A percentile compares a stretch with the other conserved stretches of the same genome.
Conservation (phyloP, 2,329 filamentous ascomycete species). For the Exophiala sideris region DNA sequence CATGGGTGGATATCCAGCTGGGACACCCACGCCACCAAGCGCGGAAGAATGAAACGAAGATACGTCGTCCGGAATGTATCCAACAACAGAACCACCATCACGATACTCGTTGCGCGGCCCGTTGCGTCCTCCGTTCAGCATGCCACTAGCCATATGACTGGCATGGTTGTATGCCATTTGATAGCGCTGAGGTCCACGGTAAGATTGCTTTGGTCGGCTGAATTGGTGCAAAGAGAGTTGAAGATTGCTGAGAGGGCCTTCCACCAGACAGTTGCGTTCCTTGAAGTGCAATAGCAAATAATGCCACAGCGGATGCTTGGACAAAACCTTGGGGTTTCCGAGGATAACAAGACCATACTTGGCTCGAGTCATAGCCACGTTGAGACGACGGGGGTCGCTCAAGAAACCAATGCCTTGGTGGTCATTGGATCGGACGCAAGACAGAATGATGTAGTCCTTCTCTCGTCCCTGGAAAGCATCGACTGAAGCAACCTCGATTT, state of each 20-base stretch:
- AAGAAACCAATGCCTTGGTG: conserved; percentile 99
- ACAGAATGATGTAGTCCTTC: conserved; percentile 98
- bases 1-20: conserved; percentile 85
- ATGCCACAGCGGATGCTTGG: conserved; percentile 98
- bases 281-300: conserved; percentile 94
- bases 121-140: conserved; percentile 50
- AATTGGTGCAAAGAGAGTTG: conserved; percentile 94
- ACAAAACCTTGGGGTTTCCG: conserved; percentile 94
- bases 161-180: conserved; percentile 73
- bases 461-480: conserved; percentile 98
- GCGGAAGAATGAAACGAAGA: conserved; percentile 93
- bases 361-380: conserved; percentile 92
- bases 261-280: conserved; percentile 90
- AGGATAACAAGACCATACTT: conserved; percentile 96
- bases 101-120: conserved; percentile 49
- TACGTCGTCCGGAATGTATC: conserved; percentile 95
- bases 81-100: conserved; percentile 84
- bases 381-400: conserved; percentile 93
- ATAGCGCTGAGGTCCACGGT: conserved; percentile 82
- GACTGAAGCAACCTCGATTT: conserved; percentile 96
- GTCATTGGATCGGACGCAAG: conserved; percentile 96
- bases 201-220: conserved; percentile 85
- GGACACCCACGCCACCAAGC: conserved; percentile 77
- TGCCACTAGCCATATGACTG: conserved; percentile 55
- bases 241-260: conserved; percentile 92